Evolutionary conservation across 129 eudicot species (phyloP), one percentile per base, ranked within the genome.

Genomic region (Rutidosis leptorrhynchoides): DNA sequence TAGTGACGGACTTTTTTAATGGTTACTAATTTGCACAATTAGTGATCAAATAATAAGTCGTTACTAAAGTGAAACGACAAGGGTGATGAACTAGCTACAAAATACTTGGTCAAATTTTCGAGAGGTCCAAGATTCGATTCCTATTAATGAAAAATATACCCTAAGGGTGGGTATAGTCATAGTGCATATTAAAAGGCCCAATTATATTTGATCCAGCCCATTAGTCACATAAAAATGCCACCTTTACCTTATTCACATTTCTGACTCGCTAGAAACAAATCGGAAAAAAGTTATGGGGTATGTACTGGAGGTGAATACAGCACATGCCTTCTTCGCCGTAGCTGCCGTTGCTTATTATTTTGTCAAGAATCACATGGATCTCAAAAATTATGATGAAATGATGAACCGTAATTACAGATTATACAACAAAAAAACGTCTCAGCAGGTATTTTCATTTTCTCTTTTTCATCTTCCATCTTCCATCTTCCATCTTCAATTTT

Each of bases 281-380:
- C n/a, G 30, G 61, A 55, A 12, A 25, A 55, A 55, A 72, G 28
- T 4, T 32, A 92, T 92, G 98, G 98, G 98, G 23, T 92, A 83
- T 70, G 85, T 92, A 20, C 68, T 88, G 30, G 78, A 90, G 73
- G 98, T 88, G 70, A 75, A 95, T 69, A 66, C 88, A 49, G 91
- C 98, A 2, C 82, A n/a, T n/a, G n/a, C 98, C 43, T 92, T 92
- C 83, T 92, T 92, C 82, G 78, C 91, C 55, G 98, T 96, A 23
- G 98, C 91, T 3, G 98, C 98, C 35, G 85, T 76, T 65, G 96
- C 98, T 30, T 78, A 85, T 20, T 88, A 92, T 74, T 60, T 75
- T 26, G 95, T 92, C n/a, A n/a, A n/a, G n/a, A n/a, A n/a, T 54
- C 84, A 80, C 80, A 79, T 88, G 65, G 98, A 92, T 82, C 88